Percentiles rank a stretch among this genome's conserved stretches.
Evolutionary conservation across 306 rosid species (phyloP).

Genomic region (Canavalia ensiformis): DNA sequence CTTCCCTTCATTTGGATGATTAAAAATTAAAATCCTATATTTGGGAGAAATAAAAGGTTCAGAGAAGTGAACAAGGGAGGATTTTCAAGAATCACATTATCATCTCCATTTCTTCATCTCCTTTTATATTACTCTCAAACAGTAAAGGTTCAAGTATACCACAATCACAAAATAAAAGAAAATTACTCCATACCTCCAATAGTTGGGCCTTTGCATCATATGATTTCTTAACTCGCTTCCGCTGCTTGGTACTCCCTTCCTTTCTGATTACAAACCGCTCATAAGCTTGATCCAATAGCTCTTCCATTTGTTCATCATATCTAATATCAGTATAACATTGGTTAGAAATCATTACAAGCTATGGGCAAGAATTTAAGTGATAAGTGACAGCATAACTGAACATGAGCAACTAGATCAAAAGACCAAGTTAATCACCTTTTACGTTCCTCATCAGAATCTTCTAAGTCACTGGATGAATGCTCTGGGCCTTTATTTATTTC

Average conservation of each 20-base stretch:
- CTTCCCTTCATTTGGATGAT: background rate
- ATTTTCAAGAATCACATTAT: slow-evolving; percentile 5
- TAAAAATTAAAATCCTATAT: background rate
- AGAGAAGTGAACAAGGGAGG: background rate
- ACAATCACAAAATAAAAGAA: background rate
- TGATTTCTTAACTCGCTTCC: slow-evolving; percentile 74
- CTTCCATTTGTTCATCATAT: slow-evolving; percentile 87
- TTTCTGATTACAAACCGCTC: slow-evolving; percentile 75
- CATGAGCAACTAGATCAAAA: slow-evolving; percentile 16
- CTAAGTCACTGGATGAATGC: slow-evolving; percentile 71
- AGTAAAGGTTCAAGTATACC: background rate
- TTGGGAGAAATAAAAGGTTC: background rate
- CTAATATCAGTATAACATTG: slow-evolving; percentile 52
- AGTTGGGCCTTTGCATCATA: slow-evolving; percentile 63
- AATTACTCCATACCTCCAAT: slow-evolving; percentile 67
- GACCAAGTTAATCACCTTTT: slow-evolving; percentile 67
- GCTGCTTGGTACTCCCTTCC: slow-evolving; percentile 86
- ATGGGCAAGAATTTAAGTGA: background rate
- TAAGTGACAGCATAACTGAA: slow-evolving; percentile 29
- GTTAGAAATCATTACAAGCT: slow-evolving; percentile 26
- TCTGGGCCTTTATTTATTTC: slow-evolving; percentile 50
- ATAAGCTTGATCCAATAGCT: slow-evolving; percentile 77
- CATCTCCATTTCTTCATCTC: slow-evolving; percentile 10
- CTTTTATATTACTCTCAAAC: slow-evolving; percentile 1
- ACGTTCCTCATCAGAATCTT: slow-evolving; percentile 88